Evolutionary conservation across 2,329 filamentous ascomycete genomes (phyloP).

Genomic region (Xenoacremonium recifei): DNA sequence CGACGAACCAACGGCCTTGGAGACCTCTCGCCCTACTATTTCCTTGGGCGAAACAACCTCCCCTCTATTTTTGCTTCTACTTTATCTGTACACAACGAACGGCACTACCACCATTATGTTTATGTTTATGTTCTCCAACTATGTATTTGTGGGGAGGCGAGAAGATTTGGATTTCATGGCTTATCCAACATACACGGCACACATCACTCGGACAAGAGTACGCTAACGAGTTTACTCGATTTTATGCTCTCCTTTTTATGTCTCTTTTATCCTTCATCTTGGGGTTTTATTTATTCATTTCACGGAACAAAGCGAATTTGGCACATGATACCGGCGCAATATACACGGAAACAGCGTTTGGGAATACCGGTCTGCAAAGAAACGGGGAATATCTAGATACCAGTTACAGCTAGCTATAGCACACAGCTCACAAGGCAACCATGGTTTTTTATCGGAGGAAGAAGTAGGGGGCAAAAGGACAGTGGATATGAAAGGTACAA

Average conservation of each 20-base stretch:
- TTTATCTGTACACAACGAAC: background rate
- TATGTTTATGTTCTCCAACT: too few species aligned
- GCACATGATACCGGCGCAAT: background rate
- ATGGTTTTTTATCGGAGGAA: too few species aligned
- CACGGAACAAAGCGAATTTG: background rate
- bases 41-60: constrained; percentile 1
- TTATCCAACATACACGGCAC: constrained; percentile 11
- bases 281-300: too few species aligned
- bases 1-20: constrained; percentile 14
- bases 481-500: constrained; percentile 3
- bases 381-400: constrained; percentile 2
- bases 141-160: background rate
- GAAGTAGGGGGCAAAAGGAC: too few species aligned
- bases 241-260: too few species aligned
- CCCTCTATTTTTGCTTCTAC: background rate
- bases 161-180: background rate
- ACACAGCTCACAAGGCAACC: too few species aligned
- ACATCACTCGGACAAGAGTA: background rate
- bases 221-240: too few species aligned
- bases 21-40: constrained; percentile 14
- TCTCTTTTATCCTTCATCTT: too few species aligned
- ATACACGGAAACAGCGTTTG: constrained; percentile 20
- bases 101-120: background rate
- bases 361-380: constrained; percentile 2
- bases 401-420: constrained; percentile 1